These are phyloP conservation scores for Paraphaeosphaeria minitans DNA, from an alignment of 2,329 filamentous ascomycete genomes.

Conservation along the genomic window DNA sequence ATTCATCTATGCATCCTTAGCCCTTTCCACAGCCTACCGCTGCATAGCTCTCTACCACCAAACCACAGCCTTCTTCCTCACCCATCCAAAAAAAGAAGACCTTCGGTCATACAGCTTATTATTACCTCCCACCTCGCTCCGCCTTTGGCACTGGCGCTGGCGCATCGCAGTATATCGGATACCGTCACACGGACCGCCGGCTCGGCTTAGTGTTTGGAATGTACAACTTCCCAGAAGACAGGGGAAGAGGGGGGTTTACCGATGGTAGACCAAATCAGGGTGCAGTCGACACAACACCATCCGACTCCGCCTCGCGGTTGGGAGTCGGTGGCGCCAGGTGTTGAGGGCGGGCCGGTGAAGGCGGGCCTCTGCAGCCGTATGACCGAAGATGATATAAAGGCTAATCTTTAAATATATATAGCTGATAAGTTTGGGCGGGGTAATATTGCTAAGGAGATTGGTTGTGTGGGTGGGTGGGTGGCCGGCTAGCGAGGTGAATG, in stretches of 20 bases:
- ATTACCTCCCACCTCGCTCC: background rate
- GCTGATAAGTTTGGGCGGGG: background rate
- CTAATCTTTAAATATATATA: background rate
- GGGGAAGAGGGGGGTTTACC: background rate
- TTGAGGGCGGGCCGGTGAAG: background rate
- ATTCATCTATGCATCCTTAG: background rate
- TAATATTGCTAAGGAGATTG: too few relatives aligned
- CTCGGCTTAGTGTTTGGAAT: background rate
- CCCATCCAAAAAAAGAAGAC: background rate
- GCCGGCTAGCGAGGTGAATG: background rate
- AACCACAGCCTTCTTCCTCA: background rate
- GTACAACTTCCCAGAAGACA: background rate
- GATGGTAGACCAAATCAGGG: background rate
- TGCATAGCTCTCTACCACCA: background rate
- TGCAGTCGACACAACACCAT: background rate
- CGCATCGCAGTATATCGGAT: background rate
- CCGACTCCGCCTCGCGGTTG: background rate
- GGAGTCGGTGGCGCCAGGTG: background rate
- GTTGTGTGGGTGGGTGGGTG: background rate
- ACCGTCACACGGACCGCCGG: background rate
- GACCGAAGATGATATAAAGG: background rate
- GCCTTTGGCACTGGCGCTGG: background rate
- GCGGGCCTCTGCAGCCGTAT: slow-evolving; percentile 1
- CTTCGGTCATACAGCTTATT: slow-evolving; percentile 3
- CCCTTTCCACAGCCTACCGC: background rate